Evolutionary conservation across 116 monocot species (phyloP).

Genomic region (Posidonia oceanica): DNA sequence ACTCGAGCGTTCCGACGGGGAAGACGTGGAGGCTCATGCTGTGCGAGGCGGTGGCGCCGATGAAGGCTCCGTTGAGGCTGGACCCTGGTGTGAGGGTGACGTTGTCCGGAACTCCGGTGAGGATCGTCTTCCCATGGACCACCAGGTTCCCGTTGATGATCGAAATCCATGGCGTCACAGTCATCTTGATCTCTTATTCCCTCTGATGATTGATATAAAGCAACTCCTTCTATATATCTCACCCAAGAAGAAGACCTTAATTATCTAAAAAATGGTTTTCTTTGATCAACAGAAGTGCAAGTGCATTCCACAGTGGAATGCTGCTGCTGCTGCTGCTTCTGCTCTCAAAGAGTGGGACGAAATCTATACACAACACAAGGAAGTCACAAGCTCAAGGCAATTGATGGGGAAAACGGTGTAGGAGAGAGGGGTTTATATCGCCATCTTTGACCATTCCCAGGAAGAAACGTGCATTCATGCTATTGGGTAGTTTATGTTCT

Average conservation of each 20-base stretch:
- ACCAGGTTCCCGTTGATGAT: slow-evolving; percentile 44
- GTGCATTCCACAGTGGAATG: not conserved
- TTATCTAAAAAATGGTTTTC: not conserved
- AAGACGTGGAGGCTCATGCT: slow-evolving; percentile 60
- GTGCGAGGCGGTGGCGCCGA: slow-evolving; percentile 45
- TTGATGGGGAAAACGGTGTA: too few species aligned
- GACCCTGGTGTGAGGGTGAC: slow-evolving; percentile 45
- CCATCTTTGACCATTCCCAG: too few species aligned
- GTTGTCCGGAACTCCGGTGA: slow-evolving; percentile 69
- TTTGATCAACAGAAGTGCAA: not conserved
- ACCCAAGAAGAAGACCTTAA: not conserved
- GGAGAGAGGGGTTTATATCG: too few species aligned
- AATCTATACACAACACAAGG: too few species aligned
- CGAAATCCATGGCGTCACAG: slow-evolving; percentile 53
- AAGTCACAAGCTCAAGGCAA: too few species aligned
- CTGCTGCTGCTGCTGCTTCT: too few species aligned
- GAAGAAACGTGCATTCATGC: too few species aligned
- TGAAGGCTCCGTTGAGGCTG: slow-evolving; percentile 55
- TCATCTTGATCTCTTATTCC: slow-evolving; percentile 30
- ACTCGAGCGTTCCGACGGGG: slow-evolving; percentile 57
- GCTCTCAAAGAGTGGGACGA: too few species aligned
- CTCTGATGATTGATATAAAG: not conserved
- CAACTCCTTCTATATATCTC: not conserved
- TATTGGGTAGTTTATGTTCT: too few species aligned
- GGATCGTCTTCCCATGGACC: slow-evolving; percentile 54